Base-by-base conservation (phyloP, 176 grass and related monocot species). In the Eleusine coracana region DNA sequence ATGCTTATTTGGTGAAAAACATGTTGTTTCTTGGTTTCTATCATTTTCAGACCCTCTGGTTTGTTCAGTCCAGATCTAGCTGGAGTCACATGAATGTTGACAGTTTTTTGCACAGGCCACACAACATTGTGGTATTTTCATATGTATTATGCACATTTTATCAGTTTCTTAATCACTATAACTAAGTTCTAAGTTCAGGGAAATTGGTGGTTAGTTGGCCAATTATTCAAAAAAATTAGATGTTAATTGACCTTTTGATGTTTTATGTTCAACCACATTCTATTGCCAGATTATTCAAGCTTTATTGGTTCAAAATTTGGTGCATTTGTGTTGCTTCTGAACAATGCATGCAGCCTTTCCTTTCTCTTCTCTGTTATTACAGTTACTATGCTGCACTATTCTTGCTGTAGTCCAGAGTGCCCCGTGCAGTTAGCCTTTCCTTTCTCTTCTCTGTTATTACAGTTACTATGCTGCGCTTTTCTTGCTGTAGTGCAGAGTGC, bases 181-280 rank as follows among this genome's bases (percentile, higher is more conserved):
- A 36, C 68, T 80, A 39, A 25, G 29, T n/a, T 66, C 68, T 80
- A 39, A 25, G 29, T n/a, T 66, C 11, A 71, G 64, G 16, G 31
- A 39, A 46, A 84, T 75, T 75, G 69, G 9, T 15, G 28, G n/a
- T 54, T 75, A 72, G 41, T 28, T 83, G 86, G 25, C 18, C 51
- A 18, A 7, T 69, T 75, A 78, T 75, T 27, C 31, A 34, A 34
- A 34, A 34, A 34, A 34, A 34, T 34, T 74, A n/a, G 28, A 13
- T 69, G 68, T 61, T 88, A 49, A 31, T 69, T 83, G 28, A 58
- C 7, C 49, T 70, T 62, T 68, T 20, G 14, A 17, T 79, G 39
- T 74, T 68, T 82, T 8, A 49, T 27, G 29, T 74, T 74, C 25
- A 5, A 1, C 14, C 18, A 18, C 67, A 4, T 40, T 34, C 13